phyloP scores from a whole-genome alignment of 495 filamentous ascomycete species.

The Tuber magnatum region DNA sequence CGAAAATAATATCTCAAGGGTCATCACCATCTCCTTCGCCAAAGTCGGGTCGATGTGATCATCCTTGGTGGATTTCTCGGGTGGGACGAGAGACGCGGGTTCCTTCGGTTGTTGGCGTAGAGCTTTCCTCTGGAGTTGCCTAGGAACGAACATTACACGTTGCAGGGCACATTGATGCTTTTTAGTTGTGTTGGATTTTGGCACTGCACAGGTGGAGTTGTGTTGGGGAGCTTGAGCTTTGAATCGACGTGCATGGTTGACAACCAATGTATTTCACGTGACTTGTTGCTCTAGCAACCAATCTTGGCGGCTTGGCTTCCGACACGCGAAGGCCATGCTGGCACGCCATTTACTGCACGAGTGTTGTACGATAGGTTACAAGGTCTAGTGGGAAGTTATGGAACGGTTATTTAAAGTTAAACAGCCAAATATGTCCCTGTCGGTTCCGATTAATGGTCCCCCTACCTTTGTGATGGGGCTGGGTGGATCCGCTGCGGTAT shows the following conservation, averaged over 20 bases:
- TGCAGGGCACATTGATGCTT: slow-evolving; percentile 3
- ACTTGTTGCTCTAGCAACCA: background rate
- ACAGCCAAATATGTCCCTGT: no score
- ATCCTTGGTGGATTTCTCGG: slow-evolving; percentile 11
- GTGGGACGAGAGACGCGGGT: slow-evolving; percentile 13
- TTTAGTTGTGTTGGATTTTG: slow-evolving; percentile 3
- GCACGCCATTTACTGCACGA: background rate
- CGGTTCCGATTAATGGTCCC: no score
- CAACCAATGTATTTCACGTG: background rate
- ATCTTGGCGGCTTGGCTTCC: background rate
- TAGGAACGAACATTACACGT: slow-evolving; percentile 42
- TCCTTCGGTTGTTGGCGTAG: slow-evolving; percentile 10
- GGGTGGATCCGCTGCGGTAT: background rate
- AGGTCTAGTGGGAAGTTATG: no score
- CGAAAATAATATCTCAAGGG: slow-evolving; percentile 42
- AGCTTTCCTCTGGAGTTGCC: slow-evolving; percentile 36
- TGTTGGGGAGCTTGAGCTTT: background rate
- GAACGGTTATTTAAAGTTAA: no score
- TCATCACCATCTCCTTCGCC: slow-evolving; percentile 37
- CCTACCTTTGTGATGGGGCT: background rate
- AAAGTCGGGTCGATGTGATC: slow-evolving; percentile 16
- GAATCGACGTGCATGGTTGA: background rate
- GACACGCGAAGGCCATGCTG: background rate
- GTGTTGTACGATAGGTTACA: background rate
- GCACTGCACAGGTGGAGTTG: background rate